A percentile compares a stretch with the other conserved stretches of the same genome.
phyloP scores from a whole-genome alignment of 192 early-diverging fungal genomes.

The Borealophlyctis nickersoniae region DNA sequence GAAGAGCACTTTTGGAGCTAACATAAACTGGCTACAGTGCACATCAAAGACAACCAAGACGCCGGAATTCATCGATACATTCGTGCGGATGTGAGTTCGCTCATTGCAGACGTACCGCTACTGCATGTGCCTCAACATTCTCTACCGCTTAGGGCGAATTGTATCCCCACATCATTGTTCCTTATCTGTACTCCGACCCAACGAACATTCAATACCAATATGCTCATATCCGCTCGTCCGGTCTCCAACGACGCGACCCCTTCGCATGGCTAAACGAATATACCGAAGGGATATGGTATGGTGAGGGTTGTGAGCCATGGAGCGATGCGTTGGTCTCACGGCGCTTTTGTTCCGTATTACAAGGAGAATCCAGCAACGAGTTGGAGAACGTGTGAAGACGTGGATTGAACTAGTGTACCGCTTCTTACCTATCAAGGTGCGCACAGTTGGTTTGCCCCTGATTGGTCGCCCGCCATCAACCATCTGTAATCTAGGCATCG shows the following conservation, averaged over 20 bases:
- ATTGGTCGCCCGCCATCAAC: background rate
- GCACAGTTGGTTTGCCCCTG: background rate
- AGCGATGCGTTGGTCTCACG: background rate
- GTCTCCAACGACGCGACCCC: background rate
- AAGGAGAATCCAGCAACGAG: background rate
- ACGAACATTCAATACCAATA: background rate
- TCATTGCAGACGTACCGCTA: background rate
- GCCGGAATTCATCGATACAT: background rate
- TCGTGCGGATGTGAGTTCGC: slow-evolving; percentile 6
- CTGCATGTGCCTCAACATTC: background rate
- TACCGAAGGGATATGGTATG: background rate
- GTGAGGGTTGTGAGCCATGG: background rate
- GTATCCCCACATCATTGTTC: slow-evolving; percentile 3
- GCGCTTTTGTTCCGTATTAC: background rate
- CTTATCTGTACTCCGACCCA: background rate
- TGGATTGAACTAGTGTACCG: slow-evolving; percentile 1
- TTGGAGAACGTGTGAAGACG: background rate
- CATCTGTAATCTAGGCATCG: background rate
- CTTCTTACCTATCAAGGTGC: background rate
- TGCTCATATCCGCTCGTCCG: background rate
- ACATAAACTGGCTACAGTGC: background rate
- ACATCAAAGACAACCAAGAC: slow-evolving; percentile 14
- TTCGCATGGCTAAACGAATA: no score
- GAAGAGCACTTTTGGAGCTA: background rate
- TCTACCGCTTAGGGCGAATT: slow-evolving; percentile 2